These are phyloP conservation scores for Corchorus capsularis DNA, from an alignment of 345 rosid genomes.

Conservation along the genomic window DNA sequence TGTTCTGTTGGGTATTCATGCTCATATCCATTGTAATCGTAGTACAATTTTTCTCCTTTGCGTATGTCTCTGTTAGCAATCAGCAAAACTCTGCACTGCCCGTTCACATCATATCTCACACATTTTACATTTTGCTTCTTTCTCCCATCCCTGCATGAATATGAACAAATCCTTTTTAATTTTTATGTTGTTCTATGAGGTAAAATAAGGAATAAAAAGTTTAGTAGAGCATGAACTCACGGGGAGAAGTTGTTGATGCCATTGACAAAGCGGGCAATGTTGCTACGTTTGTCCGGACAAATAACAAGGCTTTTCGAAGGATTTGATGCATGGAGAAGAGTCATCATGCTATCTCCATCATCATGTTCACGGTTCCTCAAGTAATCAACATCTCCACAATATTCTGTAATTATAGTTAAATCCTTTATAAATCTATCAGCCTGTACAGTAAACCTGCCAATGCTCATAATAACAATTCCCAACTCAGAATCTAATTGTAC, in stretches of 20 bases:
- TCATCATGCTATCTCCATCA: constrained; percentile 98
- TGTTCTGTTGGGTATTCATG: constrained; percentile 94
- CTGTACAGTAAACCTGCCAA: constrained; percentile 80
- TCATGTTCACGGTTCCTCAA: constrained; percentile 70
- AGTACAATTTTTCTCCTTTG: constrained; percentile 83
- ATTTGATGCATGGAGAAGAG: constrained; percentile 68
- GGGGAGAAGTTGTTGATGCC: constrained; percentile 91
- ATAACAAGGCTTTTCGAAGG: constrained; percentile 75
- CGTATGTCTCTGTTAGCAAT: constrained; percentile 82
- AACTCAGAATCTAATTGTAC: background rate
- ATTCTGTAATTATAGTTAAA: constrained; percentile 81
- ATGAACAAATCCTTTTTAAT: background rate
- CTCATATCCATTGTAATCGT: constrained; percentile 93
- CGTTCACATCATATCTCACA: constrained; percentile 76
- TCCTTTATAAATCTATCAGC: constrained; percentile 85
- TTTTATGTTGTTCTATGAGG: background rate
- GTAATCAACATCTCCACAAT: constrained; percentile 92
- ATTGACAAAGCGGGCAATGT: constrained; percentile 84
- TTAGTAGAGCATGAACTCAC: constrained; percentile 50
- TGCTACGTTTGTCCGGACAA: constrained; percentile 81
- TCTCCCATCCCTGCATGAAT: constrained; percentile 78
- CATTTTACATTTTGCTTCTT: constrained; percentile 95
- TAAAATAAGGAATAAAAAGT: background rate
- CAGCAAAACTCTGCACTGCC: constrained; percentile 84
- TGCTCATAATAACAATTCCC: constrained; percentile 7